phyloP scores from a whole-genome alignment of 495 filamentous ascomycete genomes.

The Staphylotrichum tortipilum region DNA sequence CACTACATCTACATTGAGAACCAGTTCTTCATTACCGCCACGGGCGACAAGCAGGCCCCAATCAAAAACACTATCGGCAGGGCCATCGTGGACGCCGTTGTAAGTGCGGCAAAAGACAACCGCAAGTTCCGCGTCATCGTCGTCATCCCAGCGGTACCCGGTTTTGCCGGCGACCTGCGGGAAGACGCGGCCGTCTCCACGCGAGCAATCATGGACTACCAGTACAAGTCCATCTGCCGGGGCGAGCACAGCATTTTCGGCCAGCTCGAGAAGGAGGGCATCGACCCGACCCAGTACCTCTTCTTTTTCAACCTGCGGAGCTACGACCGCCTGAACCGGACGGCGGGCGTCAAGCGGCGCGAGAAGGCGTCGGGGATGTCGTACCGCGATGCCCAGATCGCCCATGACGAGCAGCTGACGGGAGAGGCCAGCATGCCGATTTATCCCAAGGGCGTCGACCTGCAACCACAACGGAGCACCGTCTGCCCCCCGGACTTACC shows the following conservation, averaged over 20 bases:
- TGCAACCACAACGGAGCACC: too few species aligned
- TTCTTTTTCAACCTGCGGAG: slow-evolving; percentile 88
- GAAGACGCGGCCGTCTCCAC: slow-evolving; percentile 77
- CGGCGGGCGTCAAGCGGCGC: slow-evolving; percentile 53
- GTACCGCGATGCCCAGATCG: slow-evolving; percentile 78
- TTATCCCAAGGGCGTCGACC: slow-evolving; percentile 35
- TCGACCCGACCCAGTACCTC: slow-evolving; percentile 72
- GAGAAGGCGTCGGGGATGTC: slow-evolving; percentile 72
- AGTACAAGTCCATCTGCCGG: slow-evolving; percentile 90
- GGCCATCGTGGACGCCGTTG: slow-evolving; percentile 83
- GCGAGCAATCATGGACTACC: slow-evolving; percentile 95
- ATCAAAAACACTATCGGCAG: slow-evolving; percentile 80
- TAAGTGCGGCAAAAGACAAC: slow-evolving; percentile 70
- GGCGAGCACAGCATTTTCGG: slow-evolving; percentile 85
- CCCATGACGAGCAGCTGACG: slow-evolving; percentile 80
- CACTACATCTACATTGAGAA: slow-evolving; percentile 97
- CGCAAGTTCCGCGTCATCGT: slow-evolving; percentile 89
- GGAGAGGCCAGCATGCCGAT: slow-evolving; percentile 59
- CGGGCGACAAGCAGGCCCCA: slow-evolving; percentile 74
- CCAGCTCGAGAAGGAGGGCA: slow-evolving; percentile 64
- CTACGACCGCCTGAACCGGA: slow-evolving; percentile 85
- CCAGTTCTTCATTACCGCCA: slow-evolving; percentile 96
- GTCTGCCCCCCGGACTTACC: too few species aligned
- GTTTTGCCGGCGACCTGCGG: slow-evolving; percentile 85
- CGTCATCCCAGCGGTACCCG: slow-evolving; percentile 81